Conservation (phyloP, 495 filamentous ascomycete species). For the Pseudotulostoma volvatum region DNA sequence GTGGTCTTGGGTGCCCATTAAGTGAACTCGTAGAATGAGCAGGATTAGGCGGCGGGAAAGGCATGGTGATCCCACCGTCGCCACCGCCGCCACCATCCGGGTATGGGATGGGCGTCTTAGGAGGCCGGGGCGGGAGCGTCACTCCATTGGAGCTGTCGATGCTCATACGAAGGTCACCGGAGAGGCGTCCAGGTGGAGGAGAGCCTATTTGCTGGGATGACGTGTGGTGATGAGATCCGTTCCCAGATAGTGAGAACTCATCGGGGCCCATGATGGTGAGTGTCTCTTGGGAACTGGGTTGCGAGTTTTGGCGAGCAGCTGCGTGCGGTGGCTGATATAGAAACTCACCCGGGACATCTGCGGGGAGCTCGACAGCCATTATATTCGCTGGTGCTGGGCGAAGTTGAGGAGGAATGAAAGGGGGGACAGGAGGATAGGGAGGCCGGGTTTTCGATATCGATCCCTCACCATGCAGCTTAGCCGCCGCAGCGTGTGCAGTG, state of each 20-base stretch:
- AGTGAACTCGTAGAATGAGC: constrained; percentile 5
- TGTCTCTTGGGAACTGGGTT: constrained; percentile 35
- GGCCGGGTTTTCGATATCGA: constrained; percentile 9
- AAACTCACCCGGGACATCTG: constrained; percentile 26
- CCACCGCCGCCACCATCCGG: constrained; percentile 18
- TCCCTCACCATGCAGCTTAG: constrained; percentile 1
- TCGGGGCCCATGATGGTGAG: constrained; percentile 42
- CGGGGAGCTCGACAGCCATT: constrained; percentile 47
- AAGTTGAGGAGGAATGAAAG: constrained; percentile 10
- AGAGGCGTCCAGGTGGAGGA: constrained; percentile 19
- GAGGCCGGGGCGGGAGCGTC: constrained; percentile 62
- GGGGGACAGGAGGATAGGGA: constrained; percentile 9
- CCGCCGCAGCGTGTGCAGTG: constrained; percentile 24
- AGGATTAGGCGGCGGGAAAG: constrained; percentile 12
- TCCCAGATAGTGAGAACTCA: constrained; percentile 31
- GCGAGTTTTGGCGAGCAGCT: constrained; percentile 15
- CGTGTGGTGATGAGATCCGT: constrained; percentile 20
- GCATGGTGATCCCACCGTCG: constrained; percentile 19
- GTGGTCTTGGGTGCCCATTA: constrained; percentile 29
- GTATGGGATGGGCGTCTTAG: constrained; percentile 64
- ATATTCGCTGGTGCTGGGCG: constrained; percentile 28
- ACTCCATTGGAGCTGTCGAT: constrained; percentile 13
- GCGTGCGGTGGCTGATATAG: constrained; percentile 17
- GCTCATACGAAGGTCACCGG: constrained; percentile 15
- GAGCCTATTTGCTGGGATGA: no score